These are phyloP conservation scores for Achlya hypogyna DNA, from an alignment of 352 stramenopile species.

Conservation along the genomic window DNA sequence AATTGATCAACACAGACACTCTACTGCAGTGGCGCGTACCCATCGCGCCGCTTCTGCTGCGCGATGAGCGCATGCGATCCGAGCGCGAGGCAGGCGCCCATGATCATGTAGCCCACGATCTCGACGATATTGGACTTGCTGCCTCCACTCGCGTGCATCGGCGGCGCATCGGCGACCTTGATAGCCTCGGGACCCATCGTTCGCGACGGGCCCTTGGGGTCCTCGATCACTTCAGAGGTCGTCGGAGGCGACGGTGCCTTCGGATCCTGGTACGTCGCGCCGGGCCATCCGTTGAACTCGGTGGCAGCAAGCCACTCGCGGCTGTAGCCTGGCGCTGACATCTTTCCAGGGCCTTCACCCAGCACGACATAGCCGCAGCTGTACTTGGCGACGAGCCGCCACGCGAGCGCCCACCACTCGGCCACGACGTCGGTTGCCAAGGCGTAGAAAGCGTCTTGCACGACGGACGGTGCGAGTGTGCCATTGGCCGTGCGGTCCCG, in stretches of 20 bases:
- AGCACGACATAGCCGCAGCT: conserved; percentile 64
- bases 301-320: conserved; percentile 47
- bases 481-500: conserved; percentile 29
- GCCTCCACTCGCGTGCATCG: neutral
- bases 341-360: conserved; percentile 36
- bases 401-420: conserved; percentile 54
- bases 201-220: too few relatives aligned
- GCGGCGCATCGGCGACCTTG: neutral
- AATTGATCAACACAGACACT: neutral
- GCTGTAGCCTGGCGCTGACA: conserved; percentile 47
- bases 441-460: conserved; percentile 34
- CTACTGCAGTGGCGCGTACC: conserved; percentile 1
- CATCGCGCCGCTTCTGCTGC: neutral
- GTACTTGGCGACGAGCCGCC: conserved; percentile 60
- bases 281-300: conserved; percentile 56
- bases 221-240: too few relatives aligned
- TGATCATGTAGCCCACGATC: conserved; percentile 19
- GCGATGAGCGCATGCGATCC: conserved; percentile 1
- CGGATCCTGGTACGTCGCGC: conserved; percentile 26
- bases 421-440: conserved; percentile 46
- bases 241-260: too few relatives aligned
- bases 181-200: neutral
- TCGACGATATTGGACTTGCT: conserved; percentile 11
- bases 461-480: conserved; percentile 21
- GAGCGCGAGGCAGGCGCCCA: conserved; percentile 8